Percentiles rank a stretch among this genome's conserved stretches.
Evolutionary conservation across 2,329 filamentous ascomycete species (phyloP).

Genomic region (Cladophialophora exuberans): DNA sequence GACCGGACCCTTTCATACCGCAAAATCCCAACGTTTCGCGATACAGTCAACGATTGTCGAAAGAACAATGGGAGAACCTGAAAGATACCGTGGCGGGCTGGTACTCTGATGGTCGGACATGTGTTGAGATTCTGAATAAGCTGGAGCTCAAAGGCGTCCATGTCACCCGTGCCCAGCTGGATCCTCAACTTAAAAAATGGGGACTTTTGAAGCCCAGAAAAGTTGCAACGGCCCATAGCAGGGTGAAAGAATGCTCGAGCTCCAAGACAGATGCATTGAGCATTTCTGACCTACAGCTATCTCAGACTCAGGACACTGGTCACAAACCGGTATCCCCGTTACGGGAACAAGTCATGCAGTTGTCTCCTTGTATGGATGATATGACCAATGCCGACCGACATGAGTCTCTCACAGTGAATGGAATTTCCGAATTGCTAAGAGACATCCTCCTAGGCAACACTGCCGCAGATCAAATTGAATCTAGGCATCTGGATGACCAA

Average conservation of each 20-base stretch:
- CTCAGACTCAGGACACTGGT: no score
- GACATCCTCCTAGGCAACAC: no score
- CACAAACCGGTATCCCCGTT: no score
- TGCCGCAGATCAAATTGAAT: no score
- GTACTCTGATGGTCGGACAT: slow-evolving; percentile 1
- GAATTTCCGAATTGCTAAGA: no score
- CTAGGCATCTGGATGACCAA: no score
- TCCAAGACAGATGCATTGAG: neutral
- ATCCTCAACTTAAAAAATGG: slow-evolving; percentile 5
- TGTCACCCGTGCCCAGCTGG: slow-evolving; percentile 5
- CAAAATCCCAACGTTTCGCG: slow-evolving; percentile 17
- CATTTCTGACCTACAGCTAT: neutral
- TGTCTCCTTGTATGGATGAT: no score
- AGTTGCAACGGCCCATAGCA: neutral
- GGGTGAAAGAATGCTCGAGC: neutral
- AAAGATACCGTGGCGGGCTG: slow-evolving; percentile 8
- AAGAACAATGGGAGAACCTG: slow-evolving; percentile 19
- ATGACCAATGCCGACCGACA: no score
- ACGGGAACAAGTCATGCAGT: no score
- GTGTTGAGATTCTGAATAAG: slow-evolving; percentile 10
- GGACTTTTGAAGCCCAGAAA: neutral
- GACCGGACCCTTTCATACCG: slow-evolving; percentile 5
- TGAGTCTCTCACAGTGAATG: no score
- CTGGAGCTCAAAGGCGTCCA: neutral
- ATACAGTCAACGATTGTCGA: slow-evolving; percentile 21